Evolutionary conservation across 352 stramenopile genomes (phyloP).

Genomic region (Globisporangium carolinianum): DNA sequence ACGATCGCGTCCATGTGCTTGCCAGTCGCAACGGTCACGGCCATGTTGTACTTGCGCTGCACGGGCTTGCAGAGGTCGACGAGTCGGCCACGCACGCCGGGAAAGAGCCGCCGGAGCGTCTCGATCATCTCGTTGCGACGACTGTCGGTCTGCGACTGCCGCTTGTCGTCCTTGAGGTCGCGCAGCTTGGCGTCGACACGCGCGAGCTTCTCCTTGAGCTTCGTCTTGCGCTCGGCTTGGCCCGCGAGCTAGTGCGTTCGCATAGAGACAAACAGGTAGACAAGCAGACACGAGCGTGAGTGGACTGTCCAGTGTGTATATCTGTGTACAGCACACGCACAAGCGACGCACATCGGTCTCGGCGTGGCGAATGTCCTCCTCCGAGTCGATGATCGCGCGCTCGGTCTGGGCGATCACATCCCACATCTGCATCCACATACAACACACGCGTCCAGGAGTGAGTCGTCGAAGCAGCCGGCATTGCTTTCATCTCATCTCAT

Average conservation of each 20-base stretch:
- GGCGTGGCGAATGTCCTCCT: constrained; percentile 42
- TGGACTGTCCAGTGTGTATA: too few species aligned
- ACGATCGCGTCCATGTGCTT: constrained; percentile 96
- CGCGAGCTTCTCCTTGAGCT: constrained; percentile 58
- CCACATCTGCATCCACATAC: constrained; percentile 37
- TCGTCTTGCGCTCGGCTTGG: constrained; percentile 51
- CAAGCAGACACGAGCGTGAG: too few species aligned
- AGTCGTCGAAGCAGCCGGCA: too few species aligned
- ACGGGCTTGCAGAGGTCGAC: constrained; percentile 96
- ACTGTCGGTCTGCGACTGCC: constrained; percentile 89
- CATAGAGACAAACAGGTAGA: too few species aligned
- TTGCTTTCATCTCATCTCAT: too few species aligned
- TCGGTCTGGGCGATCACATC: constrained; percentile 62
- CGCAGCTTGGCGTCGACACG: constrained; percentile 83
- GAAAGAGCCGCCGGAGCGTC: constrained; percentile 80
- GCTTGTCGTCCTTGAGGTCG: constrained; percentile 89
- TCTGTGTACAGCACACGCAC: not conserved
- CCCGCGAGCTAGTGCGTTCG: constrained; percentile 29
- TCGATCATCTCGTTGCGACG: constrained; percentile 73
- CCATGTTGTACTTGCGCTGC: constrained; percentile 96
- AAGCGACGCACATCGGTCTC: constrained; percentile 43
- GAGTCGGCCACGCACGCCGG: constrained; percentile 92
- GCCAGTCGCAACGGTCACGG: constrained; percentile 95
- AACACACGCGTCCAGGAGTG: not conserved
- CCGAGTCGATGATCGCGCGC: constrained; percentile 36